Evolutionary conservation across 1,284 basidiomycete genomes (phyloP), one percentile per base, ranked within the genome.

Genomic region (Rhodotorula glutinis): DNA sequence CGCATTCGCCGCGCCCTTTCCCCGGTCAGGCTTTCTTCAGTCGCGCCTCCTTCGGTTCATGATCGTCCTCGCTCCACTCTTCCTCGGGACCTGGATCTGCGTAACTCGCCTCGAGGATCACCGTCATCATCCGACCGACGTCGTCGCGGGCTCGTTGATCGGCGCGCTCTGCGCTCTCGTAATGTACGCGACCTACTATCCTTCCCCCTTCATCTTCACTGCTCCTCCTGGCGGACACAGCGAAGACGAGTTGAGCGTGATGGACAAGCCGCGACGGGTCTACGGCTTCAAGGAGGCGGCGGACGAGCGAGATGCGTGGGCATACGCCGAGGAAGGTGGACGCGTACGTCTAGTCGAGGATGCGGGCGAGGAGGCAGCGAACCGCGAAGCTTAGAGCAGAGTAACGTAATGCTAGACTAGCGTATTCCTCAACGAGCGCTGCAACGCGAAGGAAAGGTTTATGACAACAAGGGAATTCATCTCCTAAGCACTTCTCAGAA

Each of bases 21-120:
- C 75, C 41, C 78, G 74, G 33, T 80, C 79, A 41, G 58, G 58
- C 25, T 68, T 83, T 17, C 71, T 80, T 47, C 80, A 82, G 27
- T 87, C 84, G 69, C 82, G 82, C 53, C 74, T 87, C 63, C 79
- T 79, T 14, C 77, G 82, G 33, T 76, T 88, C 57, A 67, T 77
- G n/a, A 54, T 87, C 44, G 83, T 86, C 5, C 47, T 74, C 38
- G 63, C 67, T 14, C 77, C 77, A 0, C 74, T 88, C 25, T 80
- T 79, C 14, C 85, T 84, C 79, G 84, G 86, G 4, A 77, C 80
- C 0, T 88, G 84, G 80, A 85, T 89, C 17, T 85, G 84, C 10
- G 77, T 88, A 19, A 71, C 69, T 0, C 59, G 68, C 30, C 29
- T 72, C 29, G 67, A 74, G 47, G 67, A 71, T 44, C 63, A 72